Conservation (phyloP, 768 basidiomycete species). For the Cystobasidium onofrii region DNA sequence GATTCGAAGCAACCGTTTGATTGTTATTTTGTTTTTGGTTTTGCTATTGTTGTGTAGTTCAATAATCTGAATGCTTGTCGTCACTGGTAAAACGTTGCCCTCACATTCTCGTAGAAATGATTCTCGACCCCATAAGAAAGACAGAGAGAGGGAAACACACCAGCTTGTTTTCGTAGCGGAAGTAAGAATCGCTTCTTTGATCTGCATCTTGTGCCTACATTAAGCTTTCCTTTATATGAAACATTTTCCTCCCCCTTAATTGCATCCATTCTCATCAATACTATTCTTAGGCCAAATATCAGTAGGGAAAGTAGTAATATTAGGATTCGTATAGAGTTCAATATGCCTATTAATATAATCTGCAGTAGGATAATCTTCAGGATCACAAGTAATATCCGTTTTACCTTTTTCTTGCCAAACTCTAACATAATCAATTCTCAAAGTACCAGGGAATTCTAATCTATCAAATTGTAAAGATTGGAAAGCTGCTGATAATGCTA, state of each 20-base stretch:
- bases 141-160: no score
- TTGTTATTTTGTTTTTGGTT: not conserved
- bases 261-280: not conserved
- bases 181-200: no score
- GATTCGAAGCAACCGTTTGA: no score
- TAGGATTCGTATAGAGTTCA: slow-evolving; percentile 24
- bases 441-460: slow-evolving; percentile 55
- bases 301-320: not conserved
- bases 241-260: not conserved
- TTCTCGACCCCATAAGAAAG: no score
- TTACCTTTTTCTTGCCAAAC: slow-evolving; percentile 71
- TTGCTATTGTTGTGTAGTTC: not conserved
- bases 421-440: slow-evolving; percentile 84
- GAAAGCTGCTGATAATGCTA: slow-evolving; percentile 44
- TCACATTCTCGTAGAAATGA: no score
- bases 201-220: no score
- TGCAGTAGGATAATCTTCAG: slow-evolving; percentile 65
- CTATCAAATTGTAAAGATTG: slow-evolving; percentile 53
- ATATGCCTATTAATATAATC: slow-evolving; percentile 53
- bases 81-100: no score
- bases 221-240: no score
- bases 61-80: no score
- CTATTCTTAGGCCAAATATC: not conserved
- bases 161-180: no score
- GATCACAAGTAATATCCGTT: slow-evolving; percentile 65